Base-by-base conservation (phyloP, 768 basidiomycete genomes). In the Austroboletus eburneus region DNA sequence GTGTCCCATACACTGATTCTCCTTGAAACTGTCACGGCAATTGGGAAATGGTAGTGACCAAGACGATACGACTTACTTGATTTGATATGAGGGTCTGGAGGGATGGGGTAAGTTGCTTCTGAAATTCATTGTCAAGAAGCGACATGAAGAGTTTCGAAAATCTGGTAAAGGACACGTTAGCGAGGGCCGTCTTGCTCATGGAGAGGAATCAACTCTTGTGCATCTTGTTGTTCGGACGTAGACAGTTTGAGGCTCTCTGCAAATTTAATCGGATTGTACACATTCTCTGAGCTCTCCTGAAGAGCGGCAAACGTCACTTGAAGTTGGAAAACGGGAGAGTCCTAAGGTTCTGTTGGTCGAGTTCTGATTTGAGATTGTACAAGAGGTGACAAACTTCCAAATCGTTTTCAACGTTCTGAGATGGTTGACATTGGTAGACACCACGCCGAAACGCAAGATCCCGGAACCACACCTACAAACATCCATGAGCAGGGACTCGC, bases 101-200 rank as follows among this genome's bases (percentile, higher is more conserved):
- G 9, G 70, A 66, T 5, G 79, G 76, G 36, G 77, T 70, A 2
- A 74, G 69, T 58, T 96, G 92, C 61, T 88, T 91, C 66, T 81
- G 77, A 65, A 96, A 96, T 66, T 96, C 91, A 7, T 73, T 74
- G 52, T 91, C 89, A 27, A 97, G 74, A 59, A 92, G 85, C 12
- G 83, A 81, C 79, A 97, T 87, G 67, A 97, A 95, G 16, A 97
- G 76, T 57, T 97, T 97, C 3, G 91, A 92, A 62, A 97, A 95
- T 61, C 92, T 94, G 60, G 8, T 23, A 17, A 44, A 32, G 42
- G 6, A 1, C 22, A 22, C 29, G 23, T 51, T 7, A 51, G 47
- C 42, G 47, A 54, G 45, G 27, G 42, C 47, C 13, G 35, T 3
- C 10, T 16, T 9, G 24, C 8, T 13, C 29, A n/a, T 22, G 21